Evolutionary conservation across 2,329 filamentous ascomycete genomes (phyloP), one percentile per base, ranked within the genome.

Genomic region (Aspergillus puulaauensis): DNA sequence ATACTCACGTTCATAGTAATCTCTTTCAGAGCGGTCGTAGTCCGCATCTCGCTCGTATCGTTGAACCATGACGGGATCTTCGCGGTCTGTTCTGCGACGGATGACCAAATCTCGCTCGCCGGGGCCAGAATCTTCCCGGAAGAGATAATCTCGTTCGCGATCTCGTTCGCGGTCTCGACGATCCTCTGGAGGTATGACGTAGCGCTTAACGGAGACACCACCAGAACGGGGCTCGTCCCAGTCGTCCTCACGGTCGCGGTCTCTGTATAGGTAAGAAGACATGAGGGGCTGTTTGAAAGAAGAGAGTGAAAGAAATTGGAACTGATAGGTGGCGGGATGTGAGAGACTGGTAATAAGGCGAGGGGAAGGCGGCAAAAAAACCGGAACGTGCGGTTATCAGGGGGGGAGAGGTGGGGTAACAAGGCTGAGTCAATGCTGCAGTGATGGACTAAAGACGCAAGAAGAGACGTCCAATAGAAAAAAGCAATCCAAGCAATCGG

Each of bases 131-230:
- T 74, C 69, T 9, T 74, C 73, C 44, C 71, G 65, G 51, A 65
- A 67, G 49, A 58, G n/a, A 43, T 67, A 63, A 24, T 61, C 65
- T 61, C 60, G 65, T 17, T 73, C 70, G 53, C 70, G 68, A 19
- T 71, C 68, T 52, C 47, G 47, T 11, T 49, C 48, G 24, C 44
- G 44, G n/a, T 46, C 37, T 40, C 37, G 37, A 40, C 74, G 72
- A 45, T 74, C 75, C n/a, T 77, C 75, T 33, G 73, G 62, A 24
- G 75, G 70, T 56, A 80, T 71, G 64, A 79, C 73, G 76, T 88
- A 87, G 66, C 84, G 83, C 68, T 83, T 84, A 64, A 87, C 80
- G 27, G 73, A 78, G 53, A 77, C 71, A 37, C 71, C 71, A 37
- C 71, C 69, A 59, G 74, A 71, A 54, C 75, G 73, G 60, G 70